Evolutionary conservation across 2,329 filamentous ascomycete genomes (phyloP).

Genomic region (Pseudovirgaria hyperparasitica): DNA sequence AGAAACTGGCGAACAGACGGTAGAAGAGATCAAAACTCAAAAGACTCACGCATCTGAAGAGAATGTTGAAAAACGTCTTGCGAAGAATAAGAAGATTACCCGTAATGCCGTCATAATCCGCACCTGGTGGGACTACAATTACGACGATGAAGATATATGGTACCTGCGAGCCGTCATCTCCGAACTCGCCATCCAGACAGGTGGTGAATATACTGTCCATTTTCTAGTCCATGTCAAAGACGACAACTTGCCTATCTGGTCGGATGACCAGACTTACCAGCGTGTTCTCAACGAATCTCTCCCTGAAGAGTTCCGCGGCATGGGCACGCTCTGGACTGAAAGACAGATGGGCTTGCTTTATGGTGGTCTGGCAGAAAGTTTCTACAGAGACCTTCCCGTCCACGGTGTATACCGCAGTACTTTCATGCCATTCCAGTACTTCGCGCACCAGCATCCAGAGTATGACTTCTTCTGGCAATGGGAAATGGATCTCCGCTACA

Average conservation of each 20-base stretch:
- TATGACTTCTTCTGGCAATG: slow-evolving; percentile 91
- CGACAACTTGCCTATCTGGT: slow-evolving; percentile 66
- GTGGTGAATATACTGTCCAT: slow-evolving; percentile 71
- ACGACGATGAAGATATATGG: slow-evolving; percentile 67
- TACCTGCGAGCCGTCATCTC: slow-evolving; percentile 71
- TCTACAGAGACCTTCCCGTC: slow-evolving; percentile 48
- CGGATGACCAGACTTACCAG: slow-evolving; percentile 61
- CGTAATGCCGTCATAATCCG: slow-evolving; percentile 72
- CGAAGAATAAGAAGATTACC: slow-evolving; percentile 27
- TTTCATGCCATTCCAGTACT: slow-evolving; percentile 91
- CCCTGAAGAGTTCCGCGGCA: slow-evolving; percentile 36
- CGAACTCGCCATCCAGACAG: slow-evolving; percentile 64
- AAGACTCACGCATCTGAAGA: no score
- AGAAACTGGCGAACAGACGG: background rate
- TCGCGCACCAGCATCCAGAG: slow-evolving; percentile 76
- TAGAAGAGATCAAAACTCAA: slow-evolving; percentile 7
- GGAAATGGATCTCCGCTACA: slow-evolving; percentile 90
- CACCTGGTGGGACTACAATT: slow-evolving; percentile 69
- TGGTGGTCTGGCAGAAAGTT: slow-evolving; percentile 35
- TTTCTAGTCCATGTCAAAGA: slow-evolving; percentile 80
- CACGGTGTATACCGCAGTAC: slow-evolving; percentile 61
- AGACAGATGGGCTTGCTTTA: slow-evolving; percentile 43
- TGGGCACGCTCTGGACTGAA: slow-evolving; percentile 41
- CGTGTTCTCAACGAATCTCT: slow-evolving; percentile 42
- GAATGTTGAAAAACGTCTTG: slow-evolving; percentile 1